Evolutionary conservation across 1,139 yeast genomes (phyloP), one percentile per base, ranked within the genome.

Genomic region (Taphrina communis): DNA sequence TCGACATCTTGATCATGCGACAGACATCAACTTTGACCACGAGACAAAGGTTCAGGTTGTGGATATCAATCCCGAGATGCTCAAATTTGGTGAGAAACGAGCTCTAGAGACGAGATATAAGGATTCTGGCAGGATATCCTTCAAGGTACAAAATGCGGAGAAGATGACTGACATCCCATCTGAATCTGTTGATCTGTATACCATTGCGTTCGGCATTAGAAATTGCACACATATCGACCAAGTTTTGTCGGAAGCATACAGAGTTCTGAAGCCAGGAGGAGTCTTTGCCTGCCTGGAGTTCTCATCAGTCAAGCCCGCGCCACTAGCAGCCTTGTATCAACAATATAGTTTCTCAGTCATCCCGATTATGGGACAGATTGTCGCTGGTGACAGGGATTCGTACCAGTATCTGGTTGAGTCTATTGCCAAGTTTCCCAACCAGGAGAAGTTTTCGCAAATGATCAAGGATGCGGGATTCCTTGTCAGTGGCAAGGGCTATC

Each of bases 221-320:
- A 94, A 94, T 79, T 95, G 95, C 78, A 94, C 99, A 71, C 84
- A 94, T 77, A 88, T 94, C 73, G 97, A 93, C 80, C 92, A 91
- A 9, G 99, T 98, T 41, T 84, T 94, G 75, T 84, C 89, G 75
- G 89, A 97, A 36, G 99, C 99, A 46, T 90, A 93, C 81, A 85
- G 99, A 75, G 96, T 93, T 41, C 84, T 94, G 76, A 90, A 89
- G 79, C 99, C 97, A n/a, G 99, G 99, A 76, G 99, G 99, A 75
- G 90, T 95, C 65, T 95, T 94, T 78, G 97, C 97, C 51, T 93
- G 98, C 79, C 84, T 94, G 71, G 99, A 94, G 78, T 94, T 94
- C 76, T 88, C 96, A 70, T 94, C 92, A 77, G 97, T 95, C 70
- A 89, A 90, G 70, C 89, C 91, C 77, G 87, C 90, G 38, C 76